phyloP scores from a whole-genome alignment of 2,329 filamentous ascomycete species.

The Calonectria multiphialidica region DNA sequence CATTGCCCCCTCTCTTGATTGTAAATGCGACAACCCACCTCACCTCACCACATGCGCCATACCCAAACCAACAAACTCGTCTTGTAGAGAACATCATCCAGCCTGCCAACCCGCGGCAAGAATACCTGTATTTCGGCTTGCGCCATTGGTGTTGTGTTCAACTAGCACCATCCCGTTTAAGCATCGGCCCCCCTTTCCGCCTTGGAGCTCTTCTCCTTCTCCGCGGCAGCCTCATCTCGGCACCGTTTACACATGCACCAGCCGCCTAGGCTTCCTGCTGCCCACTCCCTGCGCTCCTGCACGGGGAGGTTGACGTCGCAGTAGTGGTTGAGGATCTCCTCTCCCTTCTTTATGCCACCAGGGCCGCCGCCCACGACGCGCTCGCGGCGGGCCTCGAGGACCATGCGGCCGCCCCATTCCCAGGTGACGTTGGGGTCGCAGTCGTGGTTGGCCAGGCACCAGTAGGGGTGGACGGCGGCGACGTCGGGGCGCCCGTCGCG shows the following conservation, averaged over 20 bases:
- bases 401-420: conserved; percentile 90
- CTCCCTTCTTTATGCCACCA: conserved; percentile 78
- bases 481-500: conserved; percentile 89
- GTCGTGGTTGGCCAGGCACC: conserved; percentile 96
- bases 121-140: no score
- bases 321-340: conserved; percentile 95
- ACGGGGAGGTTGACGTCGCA: conserved; percentile 87
- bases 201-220: conserved; percentile 73
- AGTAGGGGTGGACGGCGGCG: conserved; percentile 92
- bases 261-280: conserved; percentile 86
- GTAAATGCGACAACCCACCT: neutral
- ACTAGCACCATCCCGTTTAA: conserved; percentile 16
- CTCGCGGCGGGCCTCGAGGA: conserved; percentile 72
- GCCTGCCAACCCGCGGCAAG: no score
- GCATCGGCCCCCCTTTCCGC: conserved; percentile 19
- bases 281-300: conserved; percentile 88
- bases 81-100: neutral
- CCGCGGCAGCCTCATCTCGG: conserved; percentile 77
- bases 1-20: neutral
- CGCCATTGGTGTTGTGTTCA: neutral
- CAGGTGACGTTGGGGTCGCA: conserved; percentile 95
- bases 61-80: neutral
- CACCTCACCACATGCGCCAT: neutral
- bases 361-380: conserved; percentile 63
- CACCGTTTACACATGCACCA: conserved; percentile 90